Evolutionary conservation across 257 asterid genomes (phyloP), one percentile per base, ranked within the genome.

Genomic region (Fraxinus cuspidata): DNA sequence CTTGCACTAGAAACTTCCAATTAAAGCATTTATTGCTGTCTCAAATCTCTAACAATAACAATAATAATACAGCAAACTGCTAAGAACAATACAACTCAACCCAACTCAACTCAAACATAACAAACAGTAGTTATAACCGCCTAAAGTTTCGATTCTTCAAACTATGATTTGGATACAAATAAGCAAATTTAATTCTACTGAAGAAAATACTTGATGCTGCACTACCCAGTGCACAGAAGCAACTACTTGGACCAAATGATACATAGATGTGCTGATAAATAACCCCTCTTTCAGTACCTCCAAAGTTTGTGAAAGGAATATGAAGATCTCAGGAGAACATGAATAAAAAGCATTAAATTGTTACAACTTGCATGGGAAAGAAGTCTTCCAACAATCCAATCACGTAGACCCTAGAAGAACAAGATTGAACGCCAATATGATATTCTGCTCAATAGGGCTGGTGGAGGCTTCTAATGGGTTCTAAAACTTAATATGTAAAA

Each of bases 1-100:
- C 76, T 51, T 68, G 74, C 81, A 73, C 78, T 79, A 67, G 79
- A 63, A 81, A 63, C 53, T 83, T 74, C 86, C 78, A 78, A 80
- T 82, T 71, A 58, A 73, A 81, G 86, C 87, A 84, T 81, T 86
- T 86, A 86, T 84, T 81, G 80, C 71, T 75, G 75, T 84, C 83
- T 81, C 81, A 70, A 60, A 66, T 47, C 68, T 76, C 78, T 79
- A 83, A 78, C 77, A 82, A 73, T 77, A 76, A 80, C 77, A 83
- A 80, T 53, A 78, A 82, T 80, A 78, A 82, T 81, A 81, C 78
- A 81, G 79, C 73, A 82, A 81, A 81, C 72, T 81, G 76, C 84
- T 77, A 80, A 75, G 84, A 79, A 79, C 82, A 79, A 56, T 77
- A 70, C 78, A 74, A 82, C 80, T 66, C 84, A 78, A 53, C 60